Percentiles rank a stretch among this genome's conserved stretches.
These are phyloP conservation scores for Metschnikowia koreensis DNA, from an alignment of 805 yeast species.

Conservation along the genomic window DNA sequence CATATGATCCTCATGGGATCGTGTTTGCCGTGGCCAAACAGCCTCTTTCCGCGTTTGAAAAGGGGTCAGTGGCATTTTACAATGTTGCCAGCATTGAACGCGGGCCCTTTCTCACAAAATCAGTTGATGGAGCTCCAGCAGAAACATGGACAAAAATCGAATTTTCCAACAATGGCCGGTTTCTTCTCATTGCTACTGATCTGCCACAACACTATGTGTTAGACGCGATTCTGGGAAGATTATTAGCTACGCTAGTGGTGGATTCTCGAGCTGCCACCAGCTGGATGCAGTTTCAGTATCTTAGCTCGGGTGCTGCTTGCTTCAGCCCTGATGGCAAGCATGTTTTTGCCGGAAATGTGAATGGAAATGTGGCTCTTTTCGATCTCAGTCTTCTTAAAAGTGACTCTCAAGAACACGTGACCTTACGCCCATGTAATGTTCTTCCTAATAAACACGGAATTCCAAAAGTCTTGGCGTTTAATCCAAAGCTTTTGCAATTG, in stretches of 20 bases:
- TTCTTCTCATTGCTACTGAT: constrained; percentile 55
- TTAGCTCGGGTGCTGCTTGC: constrained; percentile 31
- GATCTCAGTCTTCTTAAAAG: constrained; percentile 27
- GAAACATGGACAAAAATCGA: constrained; percentile 62
- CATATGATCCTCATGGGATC: constrained; percentile 82
- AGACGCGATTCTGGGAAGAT: constrained; percentile 67
- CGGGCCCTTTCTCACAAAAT: constrained; percentile 47
- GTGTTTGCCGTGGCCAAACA: constrained; percentile 64
- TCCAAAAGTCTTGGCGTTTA: constrained; percentile 54
- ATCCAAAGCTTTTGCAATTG: constrained; percentile 58
- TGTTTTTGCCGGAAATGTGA: constrained; percentile 32
- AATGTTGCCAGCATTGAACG: constrained; percentile 57
- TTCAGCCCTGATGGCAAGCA: constrained; percentile 43
- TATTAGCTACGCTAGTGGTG: constrained; percentile 30
- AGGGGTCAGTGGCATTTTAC: constrained; percentile 46
- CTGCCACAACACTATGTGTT: constrained; percentile 55
- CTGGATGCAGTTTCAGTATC: constrained; percentile 32
- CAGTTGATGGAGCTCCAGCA: constrained; percentile 21
- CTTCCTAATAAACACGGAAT: constrained; percentile 27
- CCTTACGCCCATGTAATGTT: constrained; percentile 24
- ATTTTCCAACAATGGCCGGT: constrained; percentile 75
- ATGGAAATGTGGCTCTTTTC: constrained; percentile 26
- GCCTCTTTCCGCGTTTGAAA: constrained; percentile 16
- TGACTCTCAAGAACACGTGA: constrained; percentile 18
- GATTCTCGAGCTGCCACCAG: constrained; percentile 9